These are phyloP conservation scores for Psophocarpus tetragonolobus DNA, from an alignment of 306 rosid genomes.

Conservation along the genomic window DNA sequence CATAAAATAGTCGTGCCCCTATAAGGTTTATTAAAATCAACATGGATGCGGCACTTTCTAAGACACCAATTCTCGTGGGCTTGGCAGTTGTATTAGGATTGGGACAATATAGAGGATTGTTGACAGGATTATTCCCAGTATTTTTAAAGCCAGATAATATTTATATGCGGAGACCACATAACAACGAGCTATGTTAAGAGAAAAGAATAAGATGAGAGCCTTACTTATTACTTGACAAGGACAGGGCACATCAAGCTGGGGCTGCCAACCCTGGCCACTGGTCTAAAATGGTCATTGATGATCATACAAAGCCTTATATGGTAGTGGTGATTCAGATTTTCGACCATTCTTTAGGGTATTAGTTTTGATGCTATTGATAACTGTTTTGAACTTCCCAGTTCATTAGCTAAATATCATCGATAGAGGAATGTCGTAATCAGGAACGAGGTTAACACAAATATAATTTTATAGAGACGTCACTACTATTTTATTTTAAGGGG, in stretches of 20 bases:
- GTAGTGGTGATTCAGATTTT: background rate
- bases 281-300: background rate
- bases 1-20: too few species aligned
- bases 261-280: conserved; percentile 25
- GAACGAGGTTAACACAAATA: too few species aligned
- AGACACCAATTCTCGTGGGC: too few species aligned
- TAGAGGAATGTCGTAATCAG: too few species aligned
- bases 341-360: background rate
- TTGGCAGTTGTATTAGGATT: too few species aligned
- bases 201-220: background rate
- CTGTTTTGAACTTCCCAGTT: background rate
- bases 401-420: background rate
- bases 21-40: too few species aligned
- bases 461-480: too few species aligned
- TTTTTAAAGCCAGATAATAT: background rate
- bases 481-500: too few species aligned
- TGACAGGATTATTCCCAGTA: background rate
- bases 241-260: conserved; percentile 20
- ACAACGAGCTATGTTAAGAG: background rate
- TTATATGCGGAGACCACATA: background rate
- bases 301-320: background rate
- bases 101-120: background rate
- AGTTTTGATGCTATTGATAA: background rate
- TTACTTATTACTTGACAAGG: background rate
- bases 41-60: too few species aligned